Base-by-base conservation (phyloP, 2,329 filamentous ascomycete species). In the Lachnellula arida region DNA sequence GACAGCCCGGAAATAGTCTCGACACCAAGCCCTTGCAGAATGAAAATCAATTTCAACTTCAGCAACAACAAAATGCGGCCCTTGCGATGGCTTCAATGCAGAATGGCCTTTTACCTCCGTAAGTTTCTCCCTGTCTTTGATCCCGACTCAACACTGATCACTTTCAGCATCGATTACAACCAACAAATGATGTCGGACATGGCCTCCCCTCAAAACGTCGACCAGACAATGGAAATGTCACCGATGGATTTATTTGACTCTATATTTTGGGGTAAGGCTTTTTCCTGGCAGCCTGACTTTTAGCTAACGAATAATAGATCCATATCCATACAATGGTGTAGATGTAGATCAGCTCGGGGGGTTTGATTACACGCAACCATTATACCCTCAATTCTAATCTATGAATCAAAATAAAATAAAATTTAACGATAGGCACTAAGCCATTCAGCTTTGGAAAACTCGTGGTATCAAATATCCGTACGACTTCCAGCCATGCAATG, bases 181-280 rank as follows among this genome's bases (percentile, higher is more conserved):
- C 71, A 71, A 40, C 66, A 72, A 43, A 69, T 79, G 56, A 73
- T 65, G 2, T 47, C 65, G 11, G 55, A 67, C 72, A 44, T 69
- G 66, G 49, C 67, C 6, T 77, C 77, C 46, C 70, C 83, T 49
- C 69, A 72, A 49, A 69, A 74, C 37, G 71, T 81, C 11, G 83
- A 85, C 57, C 80, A 81, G 15, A 74, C 78, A 3, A 74, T 81
- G 35, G 80, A 82, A 61, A 82, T 86, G 76, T 84, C 83, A 39
- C 84, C 84, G 0, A 83, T 87, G 81, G 84, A 87, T 58, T 71
- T 87, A 0, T 87, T 85, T 66, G 82, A 86, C 64, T 85, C 82
- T 4, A 87, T 87, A 46, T 86, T 85, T 73, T 85, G 82, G 77
- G 83, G 82, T 85, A 71, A 68, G 80, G 74, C 32, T 34, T 8